phyloP scores from a whole-genome alignment of 179 eudicot species.

The Corrigiola litoralis region DNA sequence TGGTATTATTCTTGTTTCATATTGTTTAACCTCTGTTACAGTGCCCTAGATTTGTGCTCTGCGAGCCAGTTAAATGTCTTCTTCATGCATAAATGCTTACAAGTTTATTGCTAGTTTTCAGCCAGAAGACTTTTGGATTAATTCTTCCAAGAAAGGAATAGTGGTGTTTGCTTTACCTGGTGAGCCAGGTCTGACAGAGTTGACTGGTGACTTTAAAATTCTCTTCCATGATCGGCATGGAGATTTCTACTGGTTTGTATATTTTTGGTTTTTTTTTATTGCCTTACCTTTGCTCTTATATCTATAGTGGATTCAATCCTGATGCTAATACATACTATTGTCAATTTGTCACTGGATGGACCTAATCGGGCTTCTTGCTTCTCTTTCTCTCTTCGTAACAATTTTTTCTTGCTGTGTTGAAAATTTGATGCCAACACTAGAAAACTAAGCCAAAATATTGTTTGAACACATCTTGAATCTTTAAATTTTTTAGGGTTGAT shows the following conservation, averaged over 20 bases:
- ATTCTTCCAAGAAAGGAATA: constrained; percentile 83
- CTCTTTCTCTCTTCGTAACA: too few relatives aligned
- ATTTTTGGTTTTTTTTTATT: constrained; percentile 1
- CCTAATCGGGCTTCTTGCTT: too few relatives aligned
- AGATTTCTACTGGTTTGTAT: constrained; percentile 90
- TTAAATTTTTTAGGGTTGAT: too few relatives aligned
- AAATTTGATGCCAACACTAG: too few relatives aligned
- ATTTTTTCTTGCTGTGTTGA: too few relatives aligned
- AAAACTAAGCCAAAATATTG: too few relatives aligned
- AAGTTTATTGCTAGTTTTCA: constrained; percentile 28
- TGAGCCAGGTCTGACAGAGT: constrained; percentile 88
- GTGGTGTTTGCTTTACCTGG: constrained; percentile 97
- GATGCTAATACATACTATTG: background rate
- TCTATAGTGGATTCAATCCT: background rate
- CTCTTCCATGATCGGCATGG: constrained; percentile 98
- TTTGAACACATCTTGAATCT: too few relatives aligned
- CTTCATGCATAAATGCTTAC: too few relatives aligned
- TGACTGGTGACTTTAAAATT: constrained; percentile 87
- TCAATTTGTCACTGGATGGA: too few relatives aligned
- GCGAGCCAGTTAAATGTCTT: too few relatives aligned
- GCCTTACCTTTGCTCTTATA: background rate
- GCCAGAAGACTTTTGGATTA: constrained; percentile 97
- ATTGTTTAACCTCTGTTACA: background rate
- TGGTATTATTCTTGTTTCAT: constrained; percentile 43
- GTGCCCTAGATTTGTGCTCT: too few relatives aligned